A percentile compares a stretch with the other conserved stretches of the same genome.
These are phyloP conservation scores for Ustilago lituana DNA, from an alignment of 1,284 basidiomycete species.

Conservation along the genomic window DNA sequence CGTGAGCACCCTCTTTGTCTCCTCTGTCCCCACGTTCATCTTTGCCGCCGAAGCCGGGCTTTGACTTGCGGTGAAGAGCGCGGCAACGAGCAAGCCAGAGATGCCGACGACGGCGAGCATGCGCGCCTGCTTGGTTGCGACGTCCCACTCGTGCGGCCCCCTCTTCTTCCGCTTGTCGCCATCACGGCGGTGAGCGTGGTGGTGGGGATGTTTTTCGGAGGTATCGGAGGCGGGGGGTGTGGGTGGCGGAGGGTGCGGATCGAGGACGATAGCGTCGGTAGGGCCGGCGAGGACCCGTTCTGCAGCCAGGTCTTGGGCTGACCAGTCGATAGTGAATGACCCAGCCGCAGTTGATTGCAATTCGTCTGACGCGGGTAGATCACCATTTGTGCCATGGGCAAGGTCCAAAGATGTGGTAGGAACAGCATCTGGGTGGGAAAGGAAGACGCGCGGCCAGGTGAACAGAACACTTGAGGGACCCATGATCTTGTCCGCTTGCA, in stretches of 20 bases:
- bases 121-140: slow-evolving; percentile 4
- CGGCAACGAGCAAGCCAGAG: slow-evolving; percentile 33
- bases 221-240: not conserved
- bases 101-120: slow-evolving; percentile 42
- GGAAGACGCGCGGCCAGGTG: slow-evolving; percentile 42
- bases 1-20: slow-evolving; percentile 21
- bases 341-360: too few species aligned
- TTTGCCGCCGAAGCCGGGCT: not conserved
- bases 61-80: slow-evolving; percentile 22
- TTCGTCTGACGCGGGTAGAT: too few species aligned
- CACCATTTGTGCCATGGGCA: too few species aligned
- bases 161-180: too few species aligned
- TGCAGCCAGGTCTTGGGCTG: not conserved
- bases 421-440: too few species aligned
- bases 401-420: too few species aligned
- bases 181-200: not conserved
- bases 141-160: not conserved
- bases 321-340: slow-evolving; percentile 8
- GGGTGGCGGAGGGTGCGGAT: slow-evolving; percentile 25
- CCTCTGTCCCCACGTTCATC: slow-evolving; percentile 1
- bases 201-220: slow-evolving; percentile 4
- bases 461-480: slow-evolving; percentile 47
- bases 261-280: slow-evolving; percentile 24
- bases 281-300: slow-evolving; percentile 13
- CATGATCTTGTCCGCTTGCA: slow-evolving; percentile 38